A percentile compares a stretch with the other conserved stretches of the same genome.
Conservation (phyloP, 306 rosid species). For the Vachellia collinsii region DNA sequence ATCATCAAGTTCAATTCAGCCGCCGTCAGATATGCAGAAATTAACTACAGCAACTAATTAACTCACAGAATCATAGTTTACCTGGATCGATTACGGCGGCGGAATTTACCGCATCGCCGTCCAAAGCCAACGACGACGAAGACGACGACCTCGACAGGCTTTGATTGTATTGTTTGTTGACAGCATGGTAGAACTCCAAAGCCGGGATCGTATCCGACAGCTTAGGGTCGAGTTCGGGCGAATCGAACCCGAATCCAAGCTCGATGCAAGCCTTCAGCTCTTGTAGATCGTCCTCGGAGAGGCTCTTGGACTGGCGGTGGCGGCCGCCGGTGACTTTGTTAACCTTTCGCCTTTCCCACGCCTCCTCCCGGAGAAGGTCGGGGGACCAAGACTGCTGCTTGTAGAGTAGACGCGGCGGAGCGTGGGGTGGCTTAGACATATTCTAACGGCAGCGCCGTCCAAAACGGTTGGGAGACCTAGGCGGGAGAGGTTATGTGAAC, state of each 20-base stretch:
- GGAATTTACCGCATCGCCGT: constrained; percentile 41
- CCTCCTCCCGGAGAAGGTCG: constrained; percentile 70
- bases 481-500: neutral
- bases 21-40: neutral
- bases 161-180: constrained; percentile 51
- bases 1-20: neutral
- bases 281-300: constrained; percentile 68
- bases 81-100: constrained; percentile 54
- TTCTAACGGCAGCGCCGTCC: no score
- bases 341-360: constrained; percentile 66
- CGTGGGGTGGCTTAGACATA: constrained; percentile 49
- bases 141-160: constrained; percentile 48
- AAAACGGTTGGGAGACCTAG: neutral
- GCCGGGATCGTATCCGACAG: constrained; percentile 66
- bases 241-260: constrained; percentile 75
- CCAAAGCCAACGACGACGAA: constrained; percentile 48
- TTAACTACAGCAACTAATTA: neutral
- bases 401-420: constrained; percentile 48
- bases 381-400: constrained; percentile 81
- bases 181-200: constrained; percentile 59
- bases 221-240: constrained; percentile 57
- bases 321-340: neutral
- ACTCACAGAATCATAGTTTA: neutral
- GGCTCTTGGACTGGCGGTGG: constrained; percentile 48
- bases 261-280: constrained; percentile 85